Evolutionary conservation across 106 monocot species (phyloP).

Genomic region (Narthecium ossifragum): DNA sequence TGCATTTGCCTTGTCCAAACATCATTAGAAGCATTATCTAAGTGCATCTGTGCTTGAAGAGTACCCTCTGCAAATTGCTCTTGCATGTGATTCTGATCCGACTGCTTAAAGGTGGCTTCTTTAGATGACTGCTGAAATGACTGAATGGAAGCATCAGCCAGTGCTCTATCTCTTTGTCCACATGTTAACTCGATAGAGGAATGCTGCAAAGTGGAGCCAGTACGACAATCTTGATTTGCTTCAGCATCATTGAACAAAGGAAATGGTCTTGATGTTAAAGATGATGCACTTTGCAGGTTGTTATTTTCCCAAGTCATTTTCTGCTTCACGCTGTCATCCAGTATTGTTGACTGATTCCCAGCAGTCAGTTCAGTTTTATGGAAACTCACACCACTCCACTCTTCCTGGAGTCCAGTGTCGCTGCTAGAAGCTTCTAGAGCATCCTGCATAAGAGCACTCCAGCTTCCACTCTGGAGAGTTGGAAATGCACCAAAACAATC

Average conservation of each 20-base stretch:
- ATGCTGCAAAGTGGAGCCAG: slow-evolving; percentile 29
- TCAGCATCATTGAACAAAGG: slow-evolving; percentile 32
- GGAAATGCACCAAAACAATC: slow-evolving; percentile 40
- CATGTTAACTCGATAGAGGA: slow-evolving; percentile 13
- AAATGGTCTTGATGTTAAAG: slow-evolving; percentile 30
- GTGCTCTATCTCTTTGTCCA: slow-evolving; percentile 21
- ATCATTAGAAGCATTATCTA: slow-evolving; percentile 14
- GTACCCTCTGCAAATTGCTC: slow-evolving; percentile 14
- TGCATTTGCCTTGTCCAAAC: slow-evolving; percentile 33
- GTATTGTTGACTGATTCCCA: slow-evolving; percentile 21
- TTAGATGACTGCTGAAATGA: slow-evolving; percentile 26
- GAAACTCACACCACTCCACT: slow-evolving; percentile 65
- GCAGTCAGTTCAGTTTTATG: slow-evolving; percentile 41
- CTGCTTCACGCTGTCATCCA: slow-evolving; percentile 22
- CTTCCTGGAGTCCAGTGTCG: slow-evolving; percentile 68
- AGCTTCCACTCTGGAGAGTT: slow-evolving; percentile 74
- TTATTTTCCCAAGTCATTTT: slow-evolving; percentile 14
- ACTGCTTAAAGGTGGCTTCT: slow-evolving; percentile 8
- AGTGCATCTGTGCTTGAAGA: slow-evolving; percentile 19
- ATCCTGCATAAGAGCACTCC: slow-evolving; percentile 95
- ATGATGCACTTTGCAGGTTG: slow-evolving; percentile 24
- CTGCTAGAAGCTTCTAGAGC: slow-evolving; percentile 72
- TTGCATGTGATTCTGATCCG: slow-evolving; percentile 16
- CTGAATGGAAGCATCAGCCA: slow-evolving; percentile 13
- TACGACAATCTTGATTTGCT: slow-evolving; percentile 11